Evolutionary conservation across 495 filamentous ascomycete genomes (phyloP), one percentile per base, ranked within the genome.

Genomic region (Pyrenula massariospora): DNA sequence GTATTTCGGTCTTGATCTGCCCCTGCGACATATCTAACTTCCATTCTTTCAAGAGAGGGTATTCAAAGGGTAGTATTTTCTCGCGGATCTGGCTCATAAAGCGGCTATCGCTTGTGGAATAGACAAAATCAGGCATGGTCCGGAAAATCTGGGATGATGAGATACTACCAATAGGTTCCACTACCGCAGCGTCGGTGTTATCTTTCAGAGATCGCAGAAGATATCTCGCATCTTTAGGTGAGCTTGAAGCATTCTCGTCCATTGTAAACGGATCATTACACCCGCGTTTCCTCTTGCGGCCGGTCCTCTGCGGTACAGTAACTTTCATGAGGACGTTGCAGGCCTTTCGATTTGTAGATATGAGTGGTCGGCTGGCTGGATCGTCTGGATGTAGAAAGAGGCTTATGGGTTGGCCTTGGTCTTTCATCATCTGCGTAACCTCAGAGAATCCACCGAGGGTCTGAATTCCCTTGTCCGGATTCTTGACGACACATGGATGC

Each of bases 311-410:
- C 0, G 94, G 94, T 1, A 96, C 82, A 0, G 86, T 89, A 50
- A 98, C 77, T 69, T 91, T 90, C 22, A 98, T 74, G 22, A 97
- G 74, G 24, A 97, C 66, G 61, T 95, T 93, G 59, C 86, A 86
- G 2, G 90, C 86, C 31, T 75, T 61, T 3, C 82, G 73, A 60
- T 82, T 84, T 24, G 79, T 80, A 5, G 93, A 95, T 31, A 83
- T 70, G 42, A 95, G 69, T 0, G 88, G 85, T 57, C 84, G 82
- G 59, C 84, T 80, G 66, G 88, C 81, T 3, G 84, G 81, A 71
- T 96, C 91, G 53, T 88, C 80, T 12, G 84, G 86, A 1, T 86
- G 81, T 54, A 96, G 77, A 61, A 84, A 82, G 2, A 94, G 65
- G 42, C 65, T 66, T 10, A 75, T 76, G 81, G 31, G 54, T 60